phyloP scores from a whole-genome alignment of 805 yeast genomes.

The Kodamaea kaohsiungensis region DNA sequence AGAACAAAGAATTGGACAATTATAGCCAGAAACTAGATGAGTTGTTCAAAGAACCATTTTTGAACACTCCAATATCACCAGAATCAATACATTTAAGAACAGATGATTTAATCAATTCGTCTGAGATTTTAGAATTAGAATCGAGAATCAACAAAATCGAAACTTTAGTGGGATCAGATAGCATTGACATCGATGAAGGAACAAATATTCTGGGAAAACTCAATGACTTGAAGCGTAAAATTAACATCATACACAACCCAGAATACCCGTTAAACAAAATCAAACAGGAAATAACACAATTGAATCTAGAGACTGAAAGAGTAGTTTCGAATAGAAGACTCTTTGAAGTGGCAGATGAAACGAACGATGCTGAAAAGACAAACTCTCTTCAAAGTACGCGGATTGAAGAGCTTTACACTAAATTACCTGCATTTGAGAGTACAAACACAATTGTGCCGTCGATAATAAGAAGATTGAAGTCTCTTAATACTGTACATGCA shows the following conservation, averaged over 20 bases:
- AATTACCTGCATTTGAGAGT: constrained; percentile 27
- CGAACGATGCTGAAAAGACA: neutral
- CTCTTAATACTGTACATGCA: constrained; percentile 34
- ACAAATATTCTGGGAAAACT: constrained; percentile 26
- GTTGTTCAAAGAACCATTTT: constrained; percentile 4
- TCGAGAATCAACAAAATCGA: constrained; percentile 25
- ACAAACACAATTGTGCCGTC: constrained; percentile 24
- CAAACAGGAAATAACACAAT: constrained; percentile 23
- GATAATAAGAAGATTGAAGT: constrained; percentile 28
- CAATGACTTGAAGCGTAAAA: constrained; percentile 33
- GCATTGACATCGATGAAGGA: constrained; percentile 4
- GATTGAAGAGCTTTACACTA: constrained; percentile 26
- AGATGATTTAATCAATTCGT: constrained; percentile 1
- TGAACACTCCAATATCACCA: neutral
- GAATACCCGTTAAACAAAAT: constrained; percentile 27
- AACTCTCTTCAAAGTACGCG: neutral
- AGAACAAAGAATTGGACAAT: neutral
- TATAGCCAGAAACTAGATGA: constrained; percentile 1
- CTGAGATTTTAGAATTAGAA: constrained; percentile 25
- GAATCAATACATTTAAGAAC: neutral
- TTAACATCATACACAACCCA: constrained; percentile 37
- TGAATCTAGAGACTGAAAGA: constrained; percentile 29
- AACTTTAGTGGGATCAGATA: constrained; percentile 20
- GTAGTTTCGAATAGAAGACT: constrained; percentile 17
- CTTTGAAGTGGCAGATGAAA: constrained; percentile 10